Evolutionary conservation across 371 early-diverging fungal genomes (phyloP).

Genomic region (Mucor velutinosus): DNA sequence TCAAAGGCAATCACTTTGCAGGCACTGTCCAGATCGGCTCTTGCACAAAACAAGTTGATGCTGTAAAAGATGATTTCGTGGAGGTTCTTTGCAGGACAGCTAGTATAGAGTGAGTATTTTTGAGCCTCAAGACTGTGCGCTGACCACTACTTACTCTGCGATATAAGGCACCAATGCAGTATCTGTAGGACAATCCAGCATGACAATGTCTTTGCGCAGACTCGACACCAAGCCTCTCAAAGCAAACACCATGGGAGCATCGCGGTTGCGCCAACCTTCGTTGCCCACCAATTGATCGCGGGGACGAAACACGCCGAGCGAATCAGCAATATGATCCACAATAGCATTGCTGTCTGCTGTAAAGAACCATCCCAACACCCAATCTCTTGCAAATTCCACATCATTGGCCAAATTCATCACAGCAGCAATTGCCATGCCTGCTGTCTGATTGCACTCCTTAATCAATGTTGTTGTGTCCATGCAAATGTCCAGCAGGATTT

Average conservation of each 20-base stretch:
- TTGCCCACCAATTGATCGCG: slow-evolving; percentile 12
- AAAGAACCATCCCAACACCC: slow-evolving; percentile 45
- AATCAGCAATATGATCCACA: slow-evolving; percentile 5
- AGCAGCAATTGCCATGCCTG: slow-evolving; percentile 53
- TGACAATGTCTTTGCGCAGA: slow-evolving; percentile 48
- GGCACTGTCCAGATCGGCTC: slow-evolving; percentile 58
- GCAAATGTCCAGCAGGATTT: slow-evolving; percentile 34
- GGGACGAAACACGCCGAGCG: slow-evolving; percentile 20
- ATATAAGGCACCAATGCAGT: slow-evolving; percentile 16
- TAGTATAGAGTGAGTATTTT: neutral
- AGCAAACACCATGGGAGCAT: slow-evolving; percentile 52
- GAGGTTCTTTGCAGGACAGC: slow-evolving; percentile 25
- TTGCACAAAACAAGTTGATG: slow-evolving; percentile 50
- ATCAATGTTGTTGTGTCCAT: slow-evolving; percentile 31
- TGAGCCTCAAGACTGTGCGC: too few species aligned
- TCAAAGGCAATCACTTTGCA: slow-evolving; percentile 76
- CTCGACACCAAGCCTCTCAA: slow-evolving; percentile 60
- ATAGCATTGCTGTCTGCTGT: neutral
- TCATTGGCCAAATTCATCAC: slow-evolving; percentile 36
- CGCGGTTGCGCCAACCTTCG: slow-evolving; percentile 37
- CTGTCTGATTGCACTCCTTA: slow-evolving; percentile 52
- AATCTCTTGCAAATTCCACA: slow-evolving; percentile 30
- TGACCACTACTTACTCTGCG: slow-evolving; percentile 31
- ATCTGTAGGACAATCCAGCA: slow-evolving; percentile 30
- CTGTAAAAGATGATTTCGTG: slow-evolving; percentile 52